These are phyloP conservation scores for Luffa acutangula DNA, from an alignment of 306 rosid genomes.

Conservation along the genomic window DNA sequence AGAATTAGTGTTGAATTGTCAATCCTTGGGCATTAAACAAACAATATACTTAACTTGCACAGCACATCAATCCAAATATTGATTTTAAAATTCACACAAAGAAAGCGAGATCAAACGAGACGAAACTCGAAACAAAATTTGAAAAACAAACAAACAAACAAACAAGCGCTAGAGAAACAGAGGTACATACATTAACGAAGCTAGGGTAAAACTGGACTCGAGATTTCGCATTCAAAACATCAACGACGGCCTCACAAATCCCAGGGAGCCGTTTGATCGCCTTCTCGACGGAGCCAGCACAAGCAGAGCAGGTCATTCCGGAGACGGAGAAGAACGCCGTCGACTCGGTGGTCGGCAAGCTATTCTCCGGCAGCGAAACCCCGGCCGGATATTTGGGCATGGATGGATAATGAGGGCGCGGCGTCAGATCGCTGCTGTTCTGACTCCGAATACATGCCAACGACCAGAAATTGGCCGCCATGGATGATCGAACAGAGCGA, in stretches of 20 bases:
- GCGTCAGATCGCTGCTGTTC: background rate
- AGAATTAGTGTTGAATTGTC: background rate
- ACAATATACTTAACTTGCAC: background rate
- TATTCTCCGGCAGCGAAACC: background rate
- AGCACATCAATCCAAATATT: background rate
- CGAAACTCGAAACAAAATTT: background rate
- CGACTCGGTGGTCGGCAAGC: slow-evolving; percentile 14
- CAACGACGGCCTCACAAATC: slow-evolving; percentile 54
- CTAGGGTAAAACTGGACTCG: slow-evolving; percentile 46
- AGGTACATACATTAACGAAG: slow-evolving; percentile 43
- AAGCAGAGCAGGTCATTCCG: slow-evolving; percentile 74
- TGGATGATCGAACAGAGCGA: background rate
- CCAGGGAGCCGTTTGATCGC: slow-evolving; percentile 65
- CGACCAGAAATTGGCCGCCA: slow-evolving; percentile 7
- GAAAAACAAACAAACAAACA: background rate
- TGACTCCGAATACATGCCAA: background rate
- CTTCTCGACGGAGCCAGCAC: slow-evolving; percentile 73
- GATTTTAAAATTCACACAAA: background rate
- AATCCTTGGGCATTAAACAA: background rate
- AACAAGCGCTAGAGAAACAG: background rate
- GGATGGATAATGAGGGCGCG: slow-evolving; percentile 11
- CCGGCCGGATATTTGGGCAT: slow-evolving; percentile 12
- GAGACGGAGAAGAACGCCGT: slow-evolving; percentile 49
- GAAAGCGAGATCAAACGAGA: background rate
- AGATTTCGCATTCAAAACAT: slow-evolving; percentile 47